Conservation (phyloP, 1,284 basidiomycete species). For the Microbotryum lychnidis-dioicae region DNA sequence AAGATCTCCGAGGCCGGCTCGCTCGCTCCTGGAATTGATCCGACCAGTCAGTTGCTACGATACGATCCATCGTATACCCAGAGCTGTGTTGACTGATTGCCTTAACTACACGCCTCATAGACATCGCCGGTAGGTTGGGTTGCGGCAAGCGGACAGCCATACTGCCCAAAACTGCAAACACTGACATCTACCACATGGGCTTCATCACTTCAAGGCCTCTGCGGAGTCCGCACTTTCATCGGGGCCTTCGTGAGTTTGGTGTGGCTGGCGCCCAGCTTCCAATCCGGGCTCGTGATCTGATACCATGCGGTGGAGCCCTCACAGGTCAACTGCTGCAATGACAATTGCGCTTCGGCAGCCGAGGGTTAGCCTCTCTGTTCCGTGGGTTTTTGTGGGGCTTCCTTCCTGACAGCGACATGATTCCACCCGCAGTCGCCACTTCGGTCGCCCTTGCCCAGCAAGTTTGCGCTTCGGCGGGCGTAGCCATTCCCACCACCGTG, state of each 20-base stretch:
- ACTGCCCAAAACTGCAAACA: background rate
- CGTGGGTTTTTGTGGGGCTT: too few relatives aligned
- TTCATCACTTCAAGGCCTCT: constrained; percentile 10
- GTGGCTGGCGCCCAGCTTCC: too few relatives aligned
- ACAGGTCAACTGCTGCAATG: background rate
- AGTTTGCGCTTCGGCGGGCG: constrained; percentile 21
- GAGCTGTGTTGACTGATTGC: too few relatives aligned
- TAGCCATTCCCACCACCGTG: background rate
- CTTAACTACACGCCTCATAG: background rate
- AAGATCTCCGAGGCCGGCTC: constrained; percentile 14
- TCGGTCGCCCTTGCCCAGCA: constrained; percentile 12
- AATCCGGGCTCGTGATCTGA: too few relatives aligned
- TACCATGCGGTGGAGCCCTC: too few relatives aligned
- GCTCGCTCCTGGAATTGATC: constrained; percentile 12
- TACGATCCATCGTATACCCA: too few relatives aligned
- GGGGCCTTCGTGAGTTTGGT: constrained; percentile 5
- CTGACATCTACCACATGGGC: background rate
- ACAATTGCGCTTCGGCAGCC: constrained; percentile 9
- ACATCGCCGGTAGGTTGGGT: constrained; percentile 10
- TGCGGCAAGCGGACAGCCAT: background rate
- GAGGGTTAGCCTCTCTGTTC: background rate
- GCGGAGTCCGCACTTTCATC: constrained; percentile 7
- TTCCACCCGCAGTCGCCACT: constrained; percentile 5
- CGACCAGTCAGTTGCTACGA: background rate
- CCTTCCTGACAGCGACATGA: background rate